Evolutionary conservation across 2,329 filamentous ascomycete genomes (phyloP), one percentile per base, ranked within the genome.

Genomic region (Trichoderma breve): DNA sequence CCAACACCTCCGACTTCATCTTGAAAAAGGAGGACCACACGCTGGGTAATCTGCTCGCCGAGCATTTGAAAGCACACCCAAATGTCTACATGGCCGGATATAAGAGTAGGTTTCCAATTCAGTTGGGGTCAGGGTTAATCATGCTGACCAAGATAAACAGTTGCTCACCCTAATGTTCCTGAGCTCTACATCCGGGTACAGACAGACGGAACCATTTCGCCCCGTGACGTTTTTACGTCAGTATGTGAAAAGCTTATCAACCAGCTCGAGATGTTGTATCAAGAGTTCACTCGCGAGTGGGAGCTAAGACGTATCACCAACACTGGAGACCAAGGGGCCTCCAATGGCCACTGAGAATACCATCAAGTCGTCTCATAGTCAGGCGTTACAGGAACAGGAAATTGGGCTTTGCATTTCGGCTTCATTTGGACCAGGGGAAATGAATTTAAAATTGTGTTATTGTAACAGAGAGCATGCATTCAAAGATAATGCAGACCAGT

Each of bases 11-110:
- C 11, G 93, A 98, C 82, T 99, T 99, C 84, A 90, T 93, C 72
- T 91, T 99, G 83, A 93, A 94, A 83, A 98, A 98, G 82, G 96
- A 99, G 82, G 96, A 99, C 78, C 95, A 98, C 83, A 98, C 95
- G 1, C 89, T 99, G 30, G 96, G 92, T 77, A 98, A 99, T 82
- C 87, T 99, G 71, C 88, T 99, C 71, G 89, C 92, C 62, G 91
- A 93, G 78, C 93, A 95, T 78, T 91, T 99, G 71, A 91, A 96
- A 84, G 91, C 93, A 81, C 92, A 93, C 78, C 88, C 90, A 21
- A 91, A 97, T 80, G 92, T 99, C 77, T 86, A 92, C 77, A 97
- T 98, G 87, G 91, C 95, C 73, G 96, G 92, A 14, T 99, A 99
- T 87, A 97, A 97, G 83, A 90, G 92, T 91, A 82, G 74, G 88